Evolutionary conservation across 495 filamentous ascomycete species (phyloP), one percentile per base, ranked within the genome.

Genomic region (Aspergillus avenaceus): DNA sequence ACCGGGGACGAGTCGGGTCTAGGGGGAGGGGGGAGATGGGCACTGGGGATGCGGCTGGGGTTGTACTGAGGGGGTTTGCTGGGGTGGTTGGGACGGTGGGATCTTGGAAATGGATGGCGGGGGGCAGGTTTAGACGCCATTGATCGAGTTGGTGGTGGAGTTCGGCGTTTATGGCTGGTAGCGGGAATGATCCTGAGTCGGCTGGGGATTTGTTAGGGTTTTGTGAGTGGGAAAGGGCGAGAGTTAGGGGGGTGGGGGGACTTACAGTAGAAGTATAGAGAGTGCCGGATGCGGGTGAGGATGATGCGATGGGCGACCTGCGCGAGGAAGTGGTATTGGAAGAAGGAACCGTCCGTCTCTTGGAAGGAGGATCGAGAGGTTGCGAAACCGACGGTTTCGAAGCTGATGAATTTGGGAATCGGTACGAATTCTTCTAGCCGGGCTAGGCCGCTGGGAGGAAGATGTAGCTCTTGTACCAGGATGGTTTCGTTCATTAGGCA

Each of bases 401-500:
- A 76, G 32, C 57, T 55, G 28, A 76, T 76, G 53, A 76, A 76
- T 54, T 76, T 76, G 8, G 72, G 72, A 23, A 76, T 73, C 1
- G 72, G 72, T 16, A 76, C 70, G 49, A 60, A 53, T 57, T 76
- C 72, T 57, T 76, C 72, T 1, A 76, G 66, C 8, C 70, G 63
- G 1, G 65, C 63, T 24, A 76, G 62, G 24, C 72, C 72, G 43
- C 72, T 76, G 7, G 72, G 64, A 14, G 72, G 72, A n/a, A 75
- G 65, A 45, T 74, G 71, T 2, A 76, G 59, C 37, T 76, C 72
- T 58, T 76, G 72, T 0, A 73, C 68, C 11, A 76, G 66, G 27
- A 76, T 76, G 1, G 71, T 73, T 48, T 76, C 72, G 44, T 74
- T 72, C 72, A 76, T 76, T 8, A 76, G 62, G 27, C 70, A 73